Conservation (phyloP, 768 basidiomycete species). For the Dioszegia crocea region DNA sequence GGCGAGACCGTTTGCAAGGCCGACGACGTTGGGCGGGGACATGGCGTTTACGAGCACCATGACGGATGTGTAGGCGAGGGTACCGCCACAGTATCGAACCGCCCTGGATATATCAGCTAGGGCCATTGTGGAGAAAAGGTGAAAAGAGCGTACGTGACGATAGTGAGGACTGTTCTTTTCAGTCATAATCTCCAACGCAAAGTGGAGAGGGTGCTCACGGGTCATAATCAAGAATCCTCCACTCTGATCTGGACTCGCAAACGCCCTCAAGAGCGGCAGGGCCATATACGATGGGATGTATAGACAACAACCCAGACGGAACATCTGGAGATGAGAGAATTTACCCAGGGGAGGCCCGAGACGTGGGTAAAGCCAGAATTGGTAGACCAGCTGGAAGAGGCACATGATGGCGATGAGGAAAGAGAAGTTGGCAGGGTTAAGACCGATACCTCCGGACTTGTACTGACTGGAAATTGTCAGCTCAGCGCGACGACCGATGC, state of each 20-base stretch:
- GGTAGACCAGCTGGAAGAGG: conserved; percentile 85
- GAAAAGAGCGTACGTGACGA: conserved; percentile 68
- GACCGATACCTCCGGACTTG: conserved; percentile 77
- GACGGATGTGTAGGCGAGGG: conserved; percentile 85
- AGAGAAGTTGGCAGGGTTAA: conserved; percentile 87
- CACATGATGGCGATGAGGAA: conserved; percentile 84
- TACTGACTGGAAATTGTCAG: conserved; percentile 59
- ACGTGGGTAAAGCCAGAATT: conserved; percentile 52
- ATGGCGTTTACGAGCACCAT: conserved; percentile 67
- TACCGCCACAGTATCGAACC: conserved; percentile 77
- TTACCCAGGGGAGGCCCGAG: conserved; percentile 50
- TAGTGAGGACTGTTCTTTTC: conserved; percentile 57
- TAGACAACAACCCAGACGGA: conserved; percentile 57
- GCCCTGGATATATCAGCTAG: conserved; percentile 56
- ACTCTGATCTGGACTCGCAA: conserved; percentile 66
- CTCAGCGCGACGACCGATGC: not conserved
- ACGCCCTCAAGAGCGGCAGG: conserved; percentile 64
- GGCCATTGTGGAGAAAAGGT: conserved; percentile 5
- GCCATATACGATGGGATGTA: conserved; percentile 88
- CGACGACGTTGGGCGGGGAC: conserved; percentile 83
- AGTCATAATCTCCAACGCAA: not conserved
- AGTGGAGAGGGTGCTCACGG: conserved; percentile 26
- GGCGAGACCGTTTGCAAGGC: conserved; percentile 89
- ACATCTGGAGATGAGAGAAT: conserved; percentile 51
- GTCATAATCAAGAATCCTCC: conserved; percentile 77